Evolutionary conservation across 768 basidiomycete species (phyloP).

Genomic region (Leucosporidium creatinivorum): DNA sequence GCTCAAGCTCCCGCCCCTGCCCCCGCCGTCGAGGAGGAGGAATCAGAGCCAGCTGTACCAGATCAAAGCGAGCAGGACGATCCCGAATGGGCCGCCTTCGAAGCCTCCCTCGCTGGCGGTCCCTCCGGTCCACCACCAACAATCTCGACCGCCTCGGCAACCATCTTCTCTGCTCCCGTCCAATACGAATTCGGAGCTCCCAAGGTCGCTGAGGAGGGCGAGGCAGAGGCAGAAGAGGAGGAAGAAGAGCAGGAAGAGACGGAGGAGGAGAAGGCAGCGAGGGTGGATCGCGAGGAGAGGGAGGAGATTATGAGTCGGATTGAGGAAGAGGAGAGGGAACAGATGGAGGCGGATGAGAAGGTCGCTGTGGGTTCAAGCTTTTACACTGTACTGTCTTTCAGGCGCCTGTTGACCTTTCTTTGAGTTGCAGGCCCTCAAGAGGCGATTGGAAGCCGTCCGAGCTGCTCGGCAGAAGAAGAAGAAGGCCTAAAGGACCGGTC

Average conservation of each 20-base stretch:
- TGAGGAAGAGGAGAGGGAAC: conserved; percentile 18
- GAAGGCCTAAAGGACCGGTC: neutral
- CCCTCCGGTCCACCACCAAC: neutral
- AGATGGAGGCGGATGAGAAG: conserved; percentile 29
- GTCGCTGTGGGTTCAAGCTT: conserved; percentile 14
- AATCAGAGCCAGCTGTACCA: neutral
- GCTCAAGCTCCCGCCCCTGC: neutral
- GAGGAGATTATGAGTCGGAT: conserved; percentile 13
- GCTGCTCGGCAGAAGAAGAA: conserved; percentile 22
- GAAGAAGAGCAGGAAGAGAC: conserved; percentile 7
- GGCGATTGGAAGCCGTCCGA: conserved; percentile 25
- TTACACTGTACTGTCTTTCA: no score
- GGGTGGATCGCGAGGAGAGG: neutral
- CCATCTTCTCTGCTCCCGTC: conserved; percentile 2
- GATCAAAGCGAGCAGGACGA: neutral
- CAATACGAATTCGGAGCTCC: conserved; percentile 12
- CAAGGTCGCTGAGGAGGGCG: conserved; percentile 2
- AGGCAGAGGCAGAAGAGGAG: neutral
- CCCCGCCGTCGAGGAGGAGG: neutral
- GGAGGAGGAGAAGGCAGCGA: conserved; percentile 5
- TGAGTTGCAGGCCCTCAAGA: conserved; percentile 21
- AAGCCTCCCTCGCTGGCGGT: neutral
- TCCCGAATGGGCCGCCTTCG: conserved; percentile 11
- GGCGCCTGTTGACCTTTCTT: neutral
- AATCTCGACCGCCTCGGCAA: neutral